Conservation (phyloP, 2,329 filamentous ascomycete genomes). For the Phyllosticta citrichinensis region DNA sequence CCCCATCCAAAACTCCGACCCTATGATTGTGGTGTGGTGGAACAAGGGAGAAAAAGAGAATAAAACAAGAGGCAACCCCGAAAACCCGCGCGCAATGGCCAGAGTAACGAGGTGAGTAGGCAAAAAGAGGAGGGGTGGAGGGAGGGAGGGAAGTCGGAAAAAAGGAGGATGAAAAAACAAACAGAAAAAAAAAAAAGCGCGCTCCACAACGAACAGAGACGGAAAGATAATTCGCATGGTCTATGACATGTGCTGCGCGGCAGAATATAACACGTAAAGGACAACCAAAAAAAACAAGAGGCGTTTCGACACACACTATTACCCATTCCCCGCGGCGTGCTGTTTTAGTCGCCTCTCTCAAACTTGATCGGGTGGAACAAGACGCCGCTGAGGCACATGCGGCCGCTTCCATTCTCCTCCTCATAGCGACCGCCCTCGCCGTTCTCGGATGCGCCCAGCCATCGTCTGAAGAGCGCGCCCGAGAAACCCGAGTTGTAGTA, state of each 20-base stretch:
- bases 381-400: slow-evolving; percentile 36
- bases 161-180: not conserved
- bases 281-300: slow-evolving; percentile 1
- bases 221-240: slow-evolving; percentile 2
- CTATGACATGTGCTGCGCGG: slow-evolving; percentile 3
- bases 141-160: not conserved
- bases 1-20: not conserved
- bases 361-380: slow-evolving; percentile 41
- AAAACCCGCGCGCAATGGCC: not conserved
- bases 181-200: not conserved
- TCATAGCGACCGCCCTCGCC: slow-evolving; percentile 30
- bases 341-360: slow-evolving; percentile 26
- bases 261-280: not conserved
- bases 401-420: slow-evolving; percentile 36
- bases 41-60: slow-evolving; percentile 3
- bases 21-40: not conserved
- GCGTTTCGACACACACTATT: not conserved
- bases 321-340: slow-evolving; percentile 10
- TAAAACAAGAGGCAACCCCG: not conserved
- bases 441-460: slow-evolving; percentile 39
- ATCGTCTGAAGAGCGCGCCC: slow-evolving; percentile 39
- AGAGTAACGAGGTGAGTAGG: not conserved
- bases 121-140: slow-evolving; percentile 2
- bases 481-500: slow-evolving; percentile 43
- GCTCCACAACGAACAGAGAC: not conserved